Percentiles rank a stretch among this genome's conserved stretches.
Conservation (phyloP, 2,329 filamentous ascomycete genomes). For the Chalara sp. region DNA sequence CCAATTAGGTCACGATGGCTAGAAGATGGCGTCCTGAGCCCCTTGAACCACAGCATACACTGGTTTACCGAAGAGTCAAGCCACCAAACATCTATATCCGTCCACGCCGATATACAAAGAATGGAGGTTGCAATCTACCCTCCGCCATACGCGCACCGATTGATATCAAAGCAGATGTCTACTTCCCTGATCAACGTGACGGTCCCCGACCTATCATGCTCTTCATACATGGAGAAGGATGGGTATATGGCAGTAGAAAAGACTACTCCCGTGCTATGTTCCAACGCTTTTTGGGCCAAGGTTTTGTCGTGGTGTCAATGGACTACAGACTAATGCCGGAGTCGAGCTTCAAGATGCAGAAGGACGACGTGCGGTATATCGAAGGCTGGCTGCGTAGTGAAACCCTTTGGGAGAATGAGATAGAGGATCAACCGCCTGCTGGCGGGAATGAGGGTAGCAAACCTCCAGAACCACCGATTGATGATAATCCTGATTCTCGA, state of each 20-base stretch:
- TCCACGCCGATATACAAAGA: not conserved
- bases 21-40: not conserved
- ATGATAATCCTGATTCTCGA: no score
- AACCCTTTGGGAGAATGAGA: no score
- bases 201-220: conserved; percentile 6
- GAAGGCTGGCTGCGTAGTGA: conserved; percentile 12
- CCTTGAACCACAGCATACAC: not conserved
- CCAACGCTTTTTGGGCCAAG: conserved; percentile 8
- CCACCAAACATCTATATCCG: not conserved
- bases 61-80: not conserved
- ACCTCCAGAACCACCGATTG: no score
- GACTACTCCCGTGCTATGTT: conserved; percentile 15
- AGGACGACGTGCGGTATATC: conserved; percentile 12
- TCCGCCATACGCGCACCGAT: not conserved
- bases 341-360: conserved; percentile 7
- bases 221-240: conserved; percentile 16
- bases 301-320: conserved; percentile 13
- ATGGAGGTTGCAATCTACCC: not conserved
- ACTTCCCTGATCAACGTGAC: not conserved
- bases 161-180: not conserved
- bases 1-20: not conserved
- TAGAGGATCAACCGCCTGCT: no score
- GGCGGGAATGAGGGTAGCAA: no score
- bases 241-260: conserved; percentile 9
- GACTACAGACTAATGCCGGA: conserved; percentile 16